Evolutionary conservation across 2,329 filamentous ascomycete genomes (phyloP).

Genomic region (Capronia coronata): DNA sequence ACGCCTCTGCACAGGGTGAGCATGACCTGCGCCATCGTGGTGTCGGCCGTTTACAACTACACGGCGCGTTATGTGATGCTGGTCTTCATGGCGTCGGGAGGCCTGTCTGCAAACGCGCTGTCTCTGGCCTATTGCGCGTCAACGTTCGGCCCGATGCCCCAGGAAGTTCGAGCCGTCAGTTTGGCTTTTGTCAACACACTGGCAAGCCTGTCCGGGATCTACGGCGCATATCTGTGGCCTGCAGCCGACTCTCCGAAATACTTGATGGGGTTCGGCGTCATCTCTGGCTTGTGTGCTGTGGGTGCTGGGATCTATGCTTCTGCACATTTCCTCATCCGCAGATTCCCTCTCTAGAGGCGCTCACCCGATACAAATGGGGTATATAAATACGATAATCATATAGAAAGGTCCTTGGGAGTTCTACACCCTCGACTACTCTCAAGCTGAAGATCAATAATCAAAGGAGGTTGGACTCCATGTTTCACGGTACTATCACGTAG

Average conservation of each 20-base stretch:
- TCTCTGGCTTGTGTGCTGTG: constrained; percentile 30
- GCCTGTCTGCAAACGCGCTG: constrained; percentile 64
- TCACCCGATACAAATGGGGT: too few species aligned
- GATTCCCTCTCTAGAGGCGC: neutral
- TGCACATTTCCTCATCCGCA: constrained; percentile 3
- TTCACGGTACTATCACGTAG: too few species aligned
- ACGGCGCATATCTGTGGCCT: constrained; percentile 51
- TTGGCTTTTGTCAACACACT: constrained; percentile 50
- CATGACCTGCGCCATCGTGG: constrained; percentile 67
- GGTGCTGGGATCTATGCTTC: constrained; percentile 7
- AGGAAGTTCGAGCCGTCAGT: constrained; percentile 47
- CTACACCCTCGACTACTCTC: too few species aligned
- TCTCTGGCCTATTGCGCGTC: constrained; percentile 48
- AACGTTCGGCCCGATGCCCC: constrained; percentile 46
- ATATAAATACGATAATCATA: too few species aligned
- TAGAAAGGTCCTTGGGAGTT: too few species aligned
- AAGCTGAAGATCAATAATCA: too few species aligned
- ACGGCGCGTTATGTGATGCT: constrained; percentile 68
- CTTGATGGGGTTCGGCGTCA: constrained; percentile 40
- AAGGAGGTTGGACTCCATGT: too few species aligned
- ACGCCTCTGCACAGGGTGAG: constrained; percentile 44
- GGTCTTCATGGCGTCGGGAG: constrained; percentile 72
- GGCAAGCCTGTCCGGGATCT: constrained; percentile 52
- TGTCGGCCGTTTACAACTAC: constrained; percentile 62
- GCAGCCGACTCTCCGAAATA: constrained; percentile 45